Base-by-base conservation (phyloP, 306 rosid species). In the Dalbergia cultrata region DNA sequence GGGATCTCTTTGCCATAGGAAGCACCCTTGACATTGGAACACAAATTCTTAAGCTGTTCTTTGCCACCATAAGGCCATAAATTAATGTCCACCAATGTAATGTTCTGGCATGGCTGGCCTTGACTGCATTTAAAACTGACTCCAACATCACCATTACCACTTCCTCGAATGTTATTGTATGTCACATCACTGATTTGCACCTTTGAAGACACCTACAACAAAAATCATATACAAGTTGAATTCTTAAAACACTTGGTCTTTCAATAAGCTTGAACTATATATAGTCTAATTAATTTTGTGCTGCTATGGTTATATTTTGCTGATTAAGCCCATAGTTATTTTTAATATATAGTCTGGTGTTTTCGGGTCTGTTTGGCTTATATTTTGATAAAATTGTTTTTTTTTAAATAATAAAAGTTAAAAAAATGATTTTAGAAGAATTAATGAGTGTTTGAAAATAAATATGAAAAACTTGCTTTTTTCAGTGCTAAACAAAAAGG, bases 161-260 rank as follows among this genome's bases (percentile, higher is more conserved):
- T 88, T 81, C 97, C 97, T 88, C 54, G 6, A 33, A 93, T 83
- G 64, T 88, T 79, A 31, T 6, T 89, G 86, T 85, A 93, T 1
- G 33, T 75, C 53, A 89, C 86, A 58, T 87, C 43, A 56, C 86
- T 82, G 22, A 93, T 89, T 83, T 93, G 87, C 45, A 93, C 89
- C 0, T 44, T 14, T 19, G 96, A 93, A 34, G 66, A 17, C 11
- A 0, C 81, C 97, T 86, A 8, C 52, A 70, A 12, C 12, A 10
- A 13, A n/a, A 34, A 4, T 14, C 41, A 34, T 56, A 54, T 10
- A 4, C 12, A 12, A n/a, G n/a, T 13, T 47, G 14, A 47, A 14
- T 47, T 47, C 12, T 47, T 3, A 13, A 12, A 47, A 47, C 16
- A 10, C 12, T 11, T 1, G 3, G 16, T 10, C 5, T 4, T 47